Percentiles rank a stretch among this genome's conserved stretches.
These are phyloP conservation scores for Plasmodium cynomolgi DNA, from an alignment of 169 alveolate species.

Conservation along the genomic window DNA sequence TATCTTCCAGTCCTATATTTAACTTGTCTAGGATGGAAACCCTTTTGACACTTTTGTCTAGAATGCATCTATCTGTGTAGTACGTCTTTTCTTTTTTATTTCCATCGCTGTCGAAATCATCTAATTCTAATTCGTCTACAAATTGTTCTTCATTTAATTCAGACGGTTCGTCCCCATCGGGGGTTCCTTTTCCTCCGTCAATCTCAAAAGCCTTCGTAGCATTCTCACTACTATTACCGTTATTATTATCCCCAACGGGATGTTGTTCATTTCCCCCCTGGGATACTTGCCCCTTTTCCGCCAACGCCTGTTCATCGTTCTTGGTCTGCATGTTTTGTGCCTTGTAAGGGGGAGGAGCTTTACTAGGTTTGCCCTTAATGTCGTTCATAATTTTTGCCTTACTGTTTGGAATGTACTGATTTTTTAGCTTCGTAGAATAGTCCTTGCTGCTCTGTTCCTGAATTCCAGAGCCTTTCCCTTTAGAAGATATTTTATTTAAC, in stretches of 20 bases:
- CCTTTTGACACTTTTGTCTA: slow-evolving; percentile 32
- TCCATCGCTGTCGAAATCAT: slow-evolving; percentile 31
- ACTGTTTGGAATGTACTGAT: slow-evolving; percentile 44
- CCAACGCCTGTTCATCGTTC: not conserved
- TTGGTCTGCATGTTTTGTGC: not conserved
- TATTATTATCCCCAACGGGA: not conserved
- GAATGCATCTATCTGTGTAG: slow-evolving; percentile 56
- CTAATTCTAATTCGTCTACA: slow-evolving; percentile 19
- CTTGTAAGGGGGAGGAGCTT: slow-evolving; percentile 22
- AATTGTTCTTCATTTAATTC: slow-evolving; percentile 10
- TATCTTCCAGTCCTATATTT: slow-evolving; percentile 17
- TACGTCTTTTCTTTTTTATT: slow-evolving; percentile 38
- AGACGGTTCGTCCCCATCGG: not conserved
- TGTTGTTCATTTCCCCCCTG: not conserved
- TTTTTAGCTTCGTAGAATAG: not conserved
- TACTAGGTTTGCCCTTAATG: slow-evolving; percentile 17
- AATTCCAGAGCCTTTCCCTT: not conserved
- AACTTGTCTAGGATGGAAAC: slow-evolving; percentile 49
- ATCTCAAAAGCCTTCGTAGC: not conserved
- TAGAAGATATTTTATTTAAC: slow-evolving; percentile 3
- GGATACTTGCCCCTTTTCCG: not conserved
- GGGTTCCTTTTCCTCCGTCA: not conserved
- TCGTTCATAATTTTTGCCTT: slow-evolving; percentile 27
- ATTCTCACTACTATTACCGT: not conserved
- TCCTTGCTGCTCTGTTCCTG: not conserved